Conservation (phyloP, 495 filamentous ascomycete genomes). For the Aspergillus nidulans region DNA sequence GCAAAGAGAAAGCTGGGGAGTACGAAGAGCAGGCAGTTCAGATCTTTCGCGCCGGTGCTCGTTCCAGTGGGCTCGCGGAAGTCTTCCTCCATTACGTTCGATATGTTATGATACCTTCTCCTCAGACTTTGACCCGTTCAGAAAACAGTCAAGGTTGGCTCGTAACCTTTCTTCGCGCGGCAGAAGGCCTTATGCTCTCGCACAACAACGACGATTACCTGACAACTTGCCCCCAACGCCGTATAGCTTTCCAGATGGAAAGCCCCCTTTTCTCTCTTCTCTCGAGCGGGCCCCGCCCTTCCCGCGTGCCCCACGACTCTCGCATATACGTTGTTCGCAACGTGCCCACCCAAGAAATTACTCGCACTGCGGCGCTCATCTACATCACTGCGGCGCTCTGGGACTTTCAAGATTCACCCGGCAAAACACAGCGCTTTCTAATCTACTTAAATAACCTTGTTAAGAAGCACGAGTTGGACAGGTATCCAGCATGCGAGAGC, state of each 20-base stretch:
- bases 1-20: slow-evolving; percentile 21
- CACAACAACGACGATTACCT: slow-evolving; percentile 30
- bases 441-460: slow-evolving; percentile 23
- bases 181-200: slow-evolving; percentile 31
- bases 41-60: slow-evolving; percentile 29
- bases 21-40: slow-evolving; percentile 32
- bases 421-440: slow-evolving; percentile 35
- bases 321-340: slow-evolving; percentile 39
- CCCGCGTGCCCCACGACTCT: slow-evolving; percentile 34
- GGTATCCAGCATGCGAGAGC: slow-evolving; percentile 38
- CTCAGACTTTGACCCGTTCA: background rate
- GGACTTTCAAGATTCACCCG: slow-evolving; percentile 32
- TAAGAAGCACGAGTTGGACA: slow-evolving; percentile 33
- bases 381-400: slow-evolving; percentile 39
- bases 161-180: slow-evolving; percentile 36
- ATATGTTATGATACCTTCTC: slow-evolving; percentile 26
- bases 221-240: slow-evolving; percentile 26
- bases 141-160: slow-evolving; percentile 27
- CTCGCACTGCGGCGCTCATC: slow-evolving; percentile 38
- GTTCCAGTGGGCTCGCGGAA: slow-evolving; percentile 22
- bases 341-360: slow-evolving; percentile 34
- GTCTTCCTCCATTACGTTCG: slow-evolving; percentile 39
- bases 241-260: slow-evolving; percentile 35
- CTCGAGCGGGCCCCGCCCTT: slow-evolving; percentile 42
- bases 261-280: slow-evolving; percentile 39